Base-by-base conservation (phyloP, 176 grass and related monocot genomes). In the Oryza meyeriana region DNA sequence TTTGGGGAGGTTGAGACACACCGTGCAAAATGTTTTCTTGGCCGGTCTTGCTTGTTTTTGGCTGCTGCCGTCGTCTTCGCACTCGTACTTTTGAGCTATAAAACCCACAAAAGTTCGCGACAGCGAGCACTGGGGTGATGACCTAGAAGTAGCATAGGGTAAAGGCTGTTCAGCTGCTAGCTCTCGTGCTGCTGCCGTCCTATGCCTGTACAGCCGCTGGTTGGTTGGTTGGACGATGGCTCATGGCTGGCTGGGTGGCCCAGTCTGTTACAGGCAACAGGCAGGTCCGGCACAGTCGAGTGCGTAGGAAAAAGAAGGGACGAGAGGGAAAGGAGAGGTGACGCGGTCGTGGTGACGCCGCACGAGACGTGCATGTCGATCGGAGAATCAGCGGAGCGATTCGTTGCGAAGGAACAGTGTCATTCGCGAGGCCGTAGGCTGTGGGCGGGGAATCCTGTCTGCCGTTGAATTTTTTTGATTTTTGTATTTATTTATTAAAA, bases 1-100 rank as follows among this genome's bases (percentile, higher is more conserved):
- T 83, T 78, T 64, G 65, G 67, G 79, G 38, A 22, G 33, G 20
- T 45, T 27, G 42, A 78, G 68, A 88, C 72, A 55, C 74, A 20
- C 28, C 66, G 48, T 32, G 66, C 22, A 10, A 65, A 83, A 88
- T 20, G 58, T 57, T 64, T 4, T 4, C 33, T 13, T 16, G 66
- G 33, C 40, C 10, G 12, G 79, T 29, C 64, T 8, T 40, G 40
- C 30, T 48, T 22, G 30, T 5, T 41, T 8, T 57, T 17, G 36
- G 36, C 64, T 22, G 61, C 76, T 29, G 38, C 2, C 66, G 18
- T 50, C 36, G 35, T 35, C 32, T 44, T 57, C 61, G 24, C 50
- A 74, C 27, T 13, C 11, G 48, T 38, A 47, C 83, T 71, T 85
- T 20, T 12, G 50, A 70, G 50, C 50, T 71, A 35, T n/a, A n/a